Evolutionary conservation across 139 green algal species (phyloP).

Genomic region (Coccomyxa sp.): DNA sequence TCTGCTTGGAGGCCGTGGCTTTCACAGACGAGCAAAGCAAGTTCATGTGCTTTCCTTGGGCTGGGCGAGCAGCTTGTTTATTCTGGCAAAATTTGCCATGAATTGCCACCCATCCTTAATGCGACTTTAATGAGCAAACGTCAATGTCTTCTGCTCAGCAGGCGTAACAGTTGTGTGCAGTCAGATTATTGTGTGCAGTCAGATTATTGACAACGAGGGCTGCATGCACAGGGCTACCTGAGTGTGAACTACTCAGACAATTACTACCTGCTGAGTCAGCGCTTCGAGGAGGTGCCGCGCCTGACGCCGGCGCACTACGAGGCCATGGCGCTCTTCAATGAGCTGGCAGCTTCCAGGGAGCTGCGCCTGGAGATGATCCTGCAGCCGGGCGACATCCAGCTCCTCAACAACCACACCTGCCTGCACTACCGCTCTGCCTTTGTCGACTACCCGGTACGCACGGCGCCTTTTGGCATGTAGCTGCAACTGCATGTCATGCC

Average conservation of each 20-base stretch:
- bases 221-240: constrained; percentile 23
- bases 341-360: constrained; percentile 28
- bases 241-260: constrained; percentile 41
- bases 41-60: not conserved
- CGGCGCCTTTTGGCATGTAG: not conserved
- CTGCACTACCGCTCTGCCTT: constrained; percentile 49
- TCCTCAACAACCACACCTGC: constrained; percentile 59
- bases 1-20: too few species aligned
- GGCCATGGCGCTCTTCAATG: constrained; percentile 35
- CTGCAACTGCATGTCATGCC: too few species aligned
- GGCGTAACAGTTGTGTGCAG: too few species aligned
- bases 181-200: not conserved
- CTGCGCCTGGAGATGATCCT: constrained; percentile 56
- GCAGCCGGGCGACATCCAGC: constrained; percentile 62
- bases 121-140: too few species aligned
- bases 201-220: not conserved
- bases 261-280: constrained; percentile 40
- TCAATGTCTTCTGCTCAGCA: too few species aligned
- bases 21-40: too few species aligned
- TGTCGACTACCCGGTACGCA: constrained; percentile 30
- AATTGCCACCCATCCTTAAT: too few species aligned
- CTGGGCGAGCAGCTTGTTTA: too few species aligned
- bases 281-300: constrained; percentile 38
- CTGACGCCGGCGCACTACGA: constrained; percentile 41
- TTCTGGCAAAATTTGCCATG: too few species aligned